Base-by-base conservation (phyloP, 768 basidiomycete species). In the Podaxis sp. region DNA sequence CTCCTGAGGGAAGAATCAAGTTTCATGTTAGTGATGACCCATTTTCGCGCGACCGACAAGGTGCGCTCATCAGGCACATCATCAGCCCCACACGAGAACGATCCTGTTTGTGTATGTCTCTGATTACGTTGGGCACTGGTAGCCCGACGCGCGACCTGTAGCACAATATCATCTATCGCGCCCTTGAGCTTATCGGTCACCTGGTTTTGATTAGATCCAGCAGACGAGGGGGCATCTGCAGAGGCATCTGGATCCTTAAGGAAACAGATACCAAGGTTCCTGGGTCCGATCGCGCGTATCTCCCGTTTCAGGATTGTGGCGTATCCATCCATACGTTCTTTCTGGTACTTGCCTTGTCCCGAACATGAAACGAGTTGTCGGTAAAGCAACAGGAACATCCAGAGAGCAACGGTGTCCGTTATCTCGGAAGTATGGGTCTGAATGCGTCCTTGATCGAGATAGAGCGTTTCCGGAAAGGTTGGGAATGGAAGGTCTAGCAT, bases 361-460 rank as follows among this genome's bases (percentile, higher is more conserved):
- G 76, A 69, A 42, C 79, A 79, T 59, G 86, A 83, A 67, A 82
- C 75, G 66, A 94, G 83, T 70, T 93, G 89, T 46, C 92, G 86
- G 72, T 87, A 93, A 22, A 94, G 85, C 69, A 95, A 78, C 39
- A 93, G 78, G 67, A 93, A 85, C 85, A 95, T 88, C 75, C 89
- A 92, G 56, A 93, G 75, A 51, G 88, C 84, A 19, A 86, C 85
- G 48, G 88, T 78, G 68, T 96, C 93, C 30, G 86, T 82, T 0
- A 88, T 87, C 64, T 96, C 95, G 46, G 84, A 78, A 67, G 84
- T 84, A 65, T 94, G 82, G 24, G 80, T 79, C 26, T 81, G 73
- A 11, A 95, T 77, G 30, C 93, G 90, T 48, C 84, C 76, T 63
- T 82, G 84, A 77, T 95, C 93, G 57, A 96, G 86, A 72, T 91